Base-by-base conservation (phyloP, 1,139 yeast genomes). In the Ogataea hybrid region DNA sequence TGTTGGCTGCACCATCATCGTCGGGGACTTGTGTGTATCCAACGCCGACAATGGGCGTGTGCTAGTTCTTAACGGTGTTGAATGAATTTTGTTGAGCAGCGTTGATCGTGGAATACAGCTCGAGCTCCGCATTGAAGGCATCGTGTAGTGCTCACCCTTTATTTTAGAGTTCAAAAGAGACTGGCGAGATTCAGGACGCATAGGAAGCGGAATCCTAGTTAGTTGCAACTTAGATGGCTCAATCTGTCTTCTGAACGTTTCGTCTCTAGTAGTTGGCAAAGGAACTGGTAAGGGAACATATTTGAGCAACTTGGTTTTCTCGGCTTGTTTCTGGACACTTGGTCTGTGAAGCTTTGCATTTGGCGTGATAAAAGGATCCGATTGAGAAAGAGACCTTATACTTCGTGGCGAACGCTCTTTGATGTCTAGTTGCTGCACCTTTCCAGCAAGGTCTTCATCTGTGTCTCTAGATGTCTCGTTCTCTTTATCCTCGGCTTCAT, bases 341-440 rank as follows among this genome's bases (percentile, higher is more conserved):
- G 41, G 32, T 21, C 27, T 29, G 21, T 41, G 45, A 6, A 42
- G 41, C 39, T 49, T 50, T 10, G 51, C 45, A n/a, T 50, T 48
- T 2, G 64, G 64, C 2, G 64, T 59, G 7, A 53, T 41, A 34
- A 60, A 60, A 6, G 64, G 64, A 46, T 58, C 54, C 1, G 58
- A 54, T 4, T 57, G 51, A 16, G 37, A 31, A 8, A 31, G 28
- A 11, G n/a, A 35, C 9, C 31, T 25, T 6, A 21, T 20, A 15
- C 21, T n/a, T 7, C 16, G n/a, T 6, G 35, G 36, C 12, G 32
- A 23, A 4, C n/a, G 12, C 6, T 23, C 27, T 23, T 40, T 14
- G 15, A 25, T 28, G 10, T 22, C 32, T 18, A 38, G 31, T 14
- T 32, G 28, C 8, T 32, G 14, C 10, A 32, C 10, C 12, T 21